Percentiles rank a stretch among this genome's conserved stretches.
These are phyloP conservation scores for Fraxinus platypoda DNA, from an alignment of 305 asterid genomes.

Conservation along the genomic window DNA sequence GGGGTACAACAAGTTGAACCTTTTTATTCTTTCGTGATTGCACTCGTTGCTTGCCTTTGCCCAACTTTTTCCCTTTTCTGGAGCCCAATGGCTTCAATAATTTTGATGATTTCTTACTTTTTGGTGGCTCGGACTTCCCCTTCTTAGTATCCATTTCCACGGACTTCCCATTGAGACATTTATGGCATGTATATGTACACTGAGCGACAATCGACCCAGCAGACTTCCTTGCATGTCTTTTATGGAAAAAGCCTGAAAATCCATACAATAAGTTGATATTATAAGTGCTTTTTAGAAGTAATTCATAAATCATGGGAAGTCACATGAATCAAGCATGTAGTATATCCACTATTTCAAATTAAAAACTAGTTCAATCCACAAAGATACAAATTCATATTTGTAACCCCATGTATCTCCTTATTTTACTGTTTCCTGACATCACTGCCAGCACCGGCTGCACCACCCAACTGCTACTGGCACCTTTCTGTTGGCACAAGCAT, in stretches of 20 bases:
- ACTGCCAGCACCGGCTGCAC: conserved; percentile 9
- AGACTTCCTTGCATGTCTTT: conserved; percentile 59
- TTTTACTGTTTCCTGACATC: not conserved
- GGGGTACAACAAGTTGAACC: conserved; percentile 49
- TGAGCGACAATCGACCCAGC: conserved; percentile 42
- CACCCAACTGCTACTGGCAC: conserved; percentile 1
- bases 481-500: conserved; percentile 2
- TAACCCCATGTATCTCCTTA: not conserved
- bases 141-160: conserved; percentile 36
- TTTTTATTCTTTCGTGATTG: conserved; percentile 39
- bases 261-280: conserved; percentile 16
- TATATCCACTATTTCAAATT: conserved; percentile 18
- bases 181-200: conserved; percentile 59
- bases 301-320: conserved; percentile 13
- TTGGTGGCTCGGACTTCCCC: conserved; percentile 30
- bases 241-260: conserved; percentile 70
- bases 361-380: conserved; percentile 16
- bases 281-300: conserved; percentile 10
- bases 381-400: conserved; percentile 2
- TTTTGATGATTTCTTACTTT: conserved; percentile 46
- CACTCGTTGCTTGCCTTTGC: conserved; percentile 43
- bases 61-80: conserved; percentile 41
- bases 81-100: conserved; percentile 37
- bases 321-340: conserved; percentile 4
- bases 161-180: conserved; percentile 48